These are phyloP conservation scores for Brassica carinata DNA, from an alignment of 345 rosid genomes.

Conservation along the genomic window DNA sequence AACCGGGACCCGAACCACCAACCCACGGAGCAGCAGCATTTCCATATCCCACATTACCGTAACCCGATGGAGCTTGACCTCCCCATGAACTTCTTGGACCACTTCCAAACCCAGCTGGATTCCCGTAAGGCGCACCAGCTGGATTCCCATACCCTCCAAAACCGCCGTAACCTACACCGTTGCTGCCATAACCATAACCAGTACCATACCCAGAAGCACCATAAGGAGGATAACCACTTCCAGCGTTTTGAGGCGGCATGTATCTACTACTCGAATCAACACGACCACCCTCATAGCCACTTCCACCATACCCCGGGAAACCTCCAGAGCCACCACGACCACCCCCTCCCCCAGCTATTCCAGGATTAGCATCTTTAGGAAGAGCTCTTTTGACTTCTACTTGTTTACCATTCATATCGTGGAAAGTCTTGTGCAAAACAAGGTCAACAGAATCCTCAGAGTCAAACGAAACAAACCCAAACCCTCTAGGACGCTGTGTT, in stretches of 20 bases:
- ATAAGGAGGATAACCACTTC: conserved; percentile 73
- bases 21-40: conserved; percentile 67
- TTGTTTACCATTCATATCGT: conserved; percentile 91
- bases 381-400: conserved; percentile 97
- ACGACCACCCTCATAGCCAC: conserved; percentile 66
- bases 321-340: conserved; percentile 57
- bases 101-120: conserved; percentile 72
- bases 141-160: conserved; percentile 85
- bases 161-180: conserved; percentile 81
- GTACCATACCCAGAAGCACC: conserved; percentile 76
- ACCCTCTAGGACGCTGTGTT: conserved; percentile 92
- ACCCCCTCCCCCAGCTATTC: conserved; percentile 57
- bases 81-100: conserved; percentile 96
- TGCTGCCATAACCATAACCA: conserved; percentile 80
- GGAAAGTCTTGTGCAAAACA: conserved; percentile 86
- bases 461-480: conserved; percentile 96
- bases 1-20: conserved; percentile 51
- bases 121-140: conserved; percentile 71
- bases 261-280: conserved; percentile 74
- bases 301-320: conserved; percentile 67
- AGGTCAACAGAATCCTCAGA: conserved; percentile 88
- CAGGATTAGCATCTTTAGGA: conserved; percentile 94
- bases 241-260: conserved; percentile 72
- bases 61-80: conserved; percentile 74
- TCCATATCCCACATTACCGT: conserved; percentile 87